Conservation (phyloP, 2,329 filamentous ascomycete species). For the Xylariaceae sp. region DNA sequence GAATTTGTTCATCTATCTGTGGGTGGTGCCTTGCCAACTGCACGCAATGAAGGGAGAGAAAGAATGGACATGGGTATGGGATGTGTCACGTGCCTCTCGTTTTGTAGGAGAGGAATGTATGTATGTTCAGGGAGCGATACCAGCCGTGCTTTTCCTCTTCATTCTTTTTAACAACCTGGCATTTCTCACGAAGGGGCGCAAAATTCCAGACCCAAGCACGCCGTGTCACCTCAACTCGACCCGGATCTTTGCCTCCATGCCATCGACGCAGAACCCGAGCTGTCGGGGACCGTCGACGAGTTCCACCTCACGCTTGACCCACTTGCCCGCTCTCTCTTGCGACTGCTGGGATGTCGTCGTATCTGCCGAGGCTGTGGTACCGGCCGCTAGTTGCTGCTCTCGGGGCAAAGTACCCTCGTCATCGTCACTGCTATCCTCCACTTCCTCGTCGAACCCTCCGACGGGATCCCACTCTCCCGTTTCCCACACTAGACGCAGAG, state of each 20-base stretch:
- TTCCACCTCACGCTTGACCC: constrained; percentile 73
- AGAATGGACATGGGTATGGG: too few species aligned
- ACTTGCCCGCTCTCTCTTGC: constrained; percentile 45
- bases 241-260: constrained; percentile 62
- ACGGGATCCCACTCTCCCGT: constrained; percentile 87
- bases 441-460: constrained; percentile 54
- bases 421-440: constrained; percentile 49
- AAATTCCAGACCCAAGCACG: not conserved
- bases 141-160: too few species aligned
- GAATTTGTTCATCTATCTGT: too few species aligned
- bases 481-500: constrained; percentile 71
- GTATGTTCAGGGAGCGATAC: too few species aligned
- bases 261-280: constrained; percentile 79
- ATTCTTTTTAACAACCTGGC: too few species aligned
- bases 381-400: constrained; percentile 12
- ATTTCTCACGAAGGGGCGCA: too few species aligned
- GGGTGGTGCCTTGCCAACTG: too few species aligned
- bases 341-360: constrained; percentile 18
- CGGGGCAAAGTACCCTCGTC: constrained; percentile 39
- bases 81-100: too few species aligned
- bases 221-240: constrained; percentile 49
- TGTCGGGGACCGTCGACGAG: constrained; percentile 73
- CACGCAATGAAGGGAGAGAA: too few species aligned
- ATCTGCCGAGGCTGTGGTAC: constrained; percentile 1
- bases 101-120: too few species aligned